Evolutionary conservation across 2,329 filamentous ascomycete species (phyloP).

Genomic region (Amylocarpus encephaloides): DNA sequence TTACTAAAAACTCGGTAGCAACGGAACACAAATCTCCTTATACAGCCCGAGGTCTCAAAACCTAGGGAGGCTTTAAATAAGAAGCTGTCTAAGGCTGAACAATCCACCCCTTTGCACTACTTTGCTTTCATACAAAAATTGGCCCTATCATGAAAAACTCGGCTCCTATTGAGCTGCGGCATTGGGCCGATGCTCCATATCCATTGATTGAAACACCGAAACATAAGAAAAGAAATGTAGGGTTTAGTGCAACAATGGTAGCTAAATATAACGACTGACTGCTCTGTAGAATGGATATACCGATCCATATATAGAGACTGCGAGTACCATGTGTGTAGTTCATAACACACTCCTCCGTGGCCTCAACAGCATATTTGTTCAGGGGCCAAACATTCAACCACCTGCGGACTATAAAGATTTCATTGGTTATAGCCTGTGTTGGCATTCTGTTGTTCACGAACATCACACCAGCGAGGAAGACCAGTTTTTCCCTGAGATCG

Average conservation of each 20-base stretch:
- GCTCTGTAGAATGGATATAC: slow-evolving; percentile 2
- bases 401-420: slow-evolving; percentile 49
- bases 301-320: slow-evolving; percentile 47
- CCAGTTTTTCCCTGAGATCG: slow-evolving; percentile 49
- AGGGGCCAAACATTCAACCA: slow-evolving; percentile 46
- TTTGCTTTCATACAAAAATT: background rate
- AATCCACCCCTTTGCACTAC: background rate
- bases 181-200: slow-evolving; percentile 12
- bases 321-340: slow-evolving; percentile 54
- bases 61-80: slow-evolving; percentile 6
- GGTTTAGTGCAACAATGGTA: background rate
- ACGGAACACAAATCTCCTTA: slow-evolving; percentile 5
- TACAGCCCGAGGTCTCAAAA: slow-evolving; percentile 2
- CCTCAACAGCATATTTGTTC: slow-evolving; percentile 56
- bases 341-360: slow-evolving; percentile 58
- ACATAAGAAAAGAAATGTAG: slow-evolving; percentile 8
- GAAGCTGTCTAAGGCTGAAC: background rate
- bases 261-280: background rate
- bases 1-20: slow-evolving; percentile 12
- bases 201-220: slow-evolving; percentile 12
- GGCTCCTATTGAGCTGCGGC: background rate
- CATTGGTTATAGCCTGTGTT: slow-evolving; percentile 50
- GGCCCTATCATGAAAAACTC: slow-evolving; percentile 4
- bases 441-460: slow-evolving; percentile 52
- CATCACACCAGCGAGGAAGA: slow-evolving; percentile 57